Percentiles rank a stretch among this genome's conserved stretches.
Evolutionary conservation across 2,329 filamentous ascomycete genomes (phyloP).

Genomic region (Aureobasidium sp.): DNA sequence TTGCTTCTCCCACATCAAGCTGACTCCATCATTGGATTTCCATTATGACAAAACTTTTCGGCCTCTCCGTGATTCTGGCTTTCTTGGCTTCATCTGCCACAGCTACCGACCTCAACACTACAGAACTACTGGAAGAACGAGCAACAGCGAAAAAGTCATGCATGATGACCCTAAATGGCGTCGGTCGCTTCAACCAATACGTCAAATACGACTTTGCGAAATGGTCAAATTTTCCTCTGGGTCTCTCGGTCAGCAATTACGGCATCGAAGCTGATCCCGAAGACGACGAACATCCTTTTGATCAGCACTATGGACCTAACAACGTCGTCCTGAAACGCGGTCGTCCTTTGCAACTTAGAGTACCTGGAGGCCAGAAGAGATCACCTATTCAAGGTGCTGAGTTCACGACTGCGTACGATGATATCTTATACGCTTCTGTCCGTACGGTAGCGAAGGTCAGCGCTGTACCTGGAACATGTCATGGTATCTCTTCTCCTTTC

Average conservation of each 20-base stretch:
- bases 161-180: not conserved
- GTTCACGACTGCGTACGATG: constrained; percentile 64
- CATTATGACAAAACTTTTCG: not conserved
- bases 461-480: constrained; percentile 71
- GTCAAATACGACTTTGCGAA: constrained; percentile 17
- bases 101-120: not conserved
- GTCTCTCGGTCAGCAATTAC: not conserved
- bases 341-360: not conserved
- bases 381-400: constrained; percentile 53
- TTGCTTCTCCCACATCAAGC: too few relatives aligned
- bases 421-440: constrained; percentile 77
- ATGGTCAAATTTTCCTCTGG: not conserved
- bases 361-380: constrained; percentile 20
- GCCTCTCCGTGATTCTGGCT: not conserved
- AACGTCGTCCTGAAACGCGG: constrained; percentile 1
- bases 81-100: not conserved
- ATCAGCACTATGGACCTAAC: not conserved
- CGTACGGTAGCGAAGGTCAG: constrained; percentile 72
- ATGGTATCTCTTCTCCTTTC: too few relatives aligned
- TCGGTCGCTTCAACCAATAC: constrained; percentile 16
- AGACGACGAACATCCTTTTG: constrained; percentile 16
- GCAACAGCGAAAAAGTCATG: constrained; percentile 12
- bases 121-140: not conserved
- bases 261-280: not conserved
- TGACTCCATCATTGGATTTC: fast-evolving